A percentile compares a stretch with the other conserved stretches of the same genome.
Evolutionary conservation across 73 alveolate species (phyloP).

Genomic region (Symbiodinium pilosum): DNA sequence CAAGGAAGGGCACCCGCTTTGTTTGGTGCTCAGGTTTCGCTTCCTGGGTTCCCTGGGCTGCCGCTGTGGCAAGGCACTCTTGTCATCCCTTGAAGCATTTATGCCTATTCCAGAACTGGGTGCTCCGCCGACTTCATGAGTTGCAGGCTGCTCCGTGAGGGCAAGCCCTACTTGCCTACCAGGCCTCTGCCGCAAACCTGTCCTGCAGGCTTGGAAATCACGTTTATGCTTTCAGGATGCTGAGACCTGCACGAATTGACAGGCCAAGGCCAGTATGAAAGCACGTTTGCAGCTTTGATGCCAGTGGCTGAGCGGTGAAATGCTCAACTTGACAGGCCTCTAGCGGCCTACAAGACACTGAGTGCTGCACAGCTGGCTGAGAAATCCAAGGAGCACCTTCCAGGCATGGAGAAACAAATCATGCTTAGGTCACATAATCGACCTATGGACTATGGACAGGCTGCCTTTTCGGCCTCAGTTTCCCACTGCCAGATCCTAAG

Average conservation of each 20-base stretch:
- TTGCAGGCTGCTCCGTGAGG: conserved; percentile 32
- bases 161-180: conserved; percentile 78
- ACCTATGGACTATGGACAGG: not conserved
- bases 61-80: conserved; percentile 40
- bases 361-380: conserved; percentile 39
- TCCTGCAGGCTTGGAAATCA: no score
- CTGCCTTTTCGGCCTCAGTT: conserved; percentile 40
- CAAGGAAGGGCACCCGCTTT: not conserved
- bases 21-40: not conserved
- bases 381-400: conserved; percentile 59
- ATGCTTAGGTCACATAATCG: not conserved
- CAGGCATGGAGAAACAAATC: conserved; percentile 20
- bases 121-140: not conserved
- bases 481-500: conserved; percentile 45
- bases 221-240: no score
- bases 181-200: conserved; percentile 1
- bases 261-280: not conserved
- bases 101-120: not conserved
- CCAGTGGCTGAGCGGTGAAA: no score
- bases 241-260: not conserved
- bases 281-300: no score
- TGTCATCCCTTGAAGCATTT: not conserved
- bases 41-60: conserved; percentile 50
- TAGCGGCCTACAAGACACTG: conserved; percentile 53
- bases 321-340: not conserved